A percentile compares a stretch with the other conserved stretches of the same genome.
Evolutionary conservation across 2,329 filamentous ascomycete genomes (phyloP).

Genomic region (Colletotrichum lini): DNA sequence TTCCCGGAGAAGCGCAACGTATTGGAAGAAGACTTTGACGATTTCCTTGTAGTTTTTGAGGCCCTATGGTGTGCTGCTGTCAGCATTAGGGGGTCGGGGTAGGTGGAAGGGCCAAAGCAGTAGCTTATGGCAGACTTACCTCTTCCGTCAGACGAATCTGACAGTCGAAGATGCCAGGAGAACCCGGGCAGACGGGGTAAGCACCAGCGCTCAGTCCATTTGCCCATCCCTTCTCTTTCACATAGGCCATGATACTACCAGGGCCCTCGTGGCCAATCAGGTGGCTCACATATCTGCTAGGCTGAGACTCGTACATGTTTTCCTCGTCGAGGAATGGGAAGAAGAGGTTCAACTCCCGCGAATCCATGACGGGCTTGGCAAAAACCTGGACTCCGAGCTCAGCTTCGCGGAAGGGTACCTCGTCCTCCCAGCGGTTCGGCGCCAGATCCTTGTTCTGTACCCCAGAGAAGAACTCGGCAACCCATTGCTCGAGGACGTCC

Average conservation of each 20-base stretch:
- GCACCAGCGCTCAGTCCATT: constrained; percentile 85
- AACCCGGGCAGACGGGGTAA: constrained; percentile 82
- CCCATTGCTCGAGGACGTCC: constrained; percentile 88
- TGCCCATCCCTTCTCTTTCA: constrained; percentile 92
- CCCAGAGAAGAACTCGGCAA: constrained; percentile 83
- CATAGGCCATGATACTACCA: constrained; percentile 89
- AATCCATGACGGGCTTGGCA: constrained; percentile 93
- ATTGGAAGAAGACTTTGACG: constrained; percentile 89
- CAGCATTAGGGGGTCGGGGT: constrained; percentile 7
- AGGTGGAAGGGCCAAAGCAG: neutral
- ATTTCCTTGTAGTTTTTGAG: constrained; percentile 87
- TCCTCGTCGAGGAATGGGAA: constrained; percentile 93
- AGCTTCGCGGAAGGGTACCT: constrained; percentile 63
- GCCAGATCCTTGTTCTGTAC: constrained; percentile 86
- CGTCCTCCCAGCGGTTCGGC: constrained; percentile 68
- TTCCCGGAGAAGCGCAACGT: constrained; percentile 88
- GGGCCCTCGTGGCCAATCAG: constrained; percentile 94
- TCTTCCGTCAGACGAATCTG: constrained; percentile 87
- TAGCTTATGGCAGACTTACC: constrained; percentile 58
- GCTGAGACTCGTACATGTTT: constrained; percentile 82
- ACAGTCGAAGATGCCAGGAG: constrained; percentile 83
- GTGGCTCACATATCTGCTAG: constrained; percentile 88
- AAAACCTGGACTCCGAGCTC: constrained; percentile 80
- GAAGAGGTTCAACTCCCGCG: constrained; percentile 81
- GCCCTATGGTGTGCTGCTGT: constrained; percentile 58